These are phyloP conservation scores for Cylindricascospora bacillispora DNA, from an alignment of 1,139 yeast species.

Conservation along the genomic window DNA sequence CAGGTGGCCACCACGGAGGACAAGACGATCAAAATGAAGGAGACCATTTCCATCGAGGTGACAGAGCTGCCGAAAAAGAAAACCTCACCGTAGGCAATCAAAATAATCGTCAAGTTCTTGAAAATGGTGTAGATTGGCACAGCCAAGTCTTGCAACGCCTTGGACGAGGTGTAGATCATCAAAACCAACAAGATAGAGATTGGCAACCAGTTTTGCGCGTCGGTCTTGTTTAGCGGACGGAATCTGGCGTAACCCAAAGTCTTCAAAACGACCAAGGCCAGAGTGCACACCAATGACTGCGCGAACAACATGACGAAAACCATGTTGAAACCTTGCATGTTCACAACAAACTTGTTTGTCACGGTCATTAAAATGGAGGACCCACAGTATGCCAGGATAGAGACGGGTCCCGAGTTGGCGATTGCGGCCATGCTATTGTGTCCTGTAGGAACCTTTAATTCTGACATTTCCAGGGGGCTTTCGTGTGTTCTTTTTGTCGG, in stretches of 20 bases:
- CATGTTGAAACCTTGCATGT: conserved; percentile 74
- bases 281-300: conserved; percentile 72
- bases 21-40: conserved; percentile 81
- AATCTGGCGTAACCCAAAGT: conserved; percentile 65
- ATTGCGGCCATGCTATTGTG: conserved; percentile 22
- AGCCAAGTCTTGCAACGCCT: conserved; percentile 80
- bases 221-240: conserved; percentile 73
- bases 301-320: conserved; percentile 77
- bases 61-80: conserved; percentile 93
- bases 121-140: conserved; percentile 96
- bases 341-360: conserved; percentile 86
- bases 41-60: conserved; percentile 77
- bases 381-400: conserved; percentile 76
- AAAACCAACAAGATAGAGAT: conserved; percentile 77
- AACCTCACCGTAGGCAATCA: conserved; percentile 97
- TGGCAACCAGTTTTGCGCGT: conserved; percentile 93
- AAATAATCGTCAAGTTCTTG: conserved; percentile 90
- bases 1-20: conserved; percentile 90
- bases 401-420: conserved; percentile 75
- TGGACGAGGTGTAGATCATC: conserved; percentile 94
- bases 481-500: not conserved
- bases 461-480: too few species aligned
- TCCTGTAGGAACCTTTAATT: conserved; percentile 19
- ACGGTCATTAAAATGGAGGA: conserved; percentile 97
- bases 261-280: conserved; percentile 60